A percentile compares a stretch with the other conserved stretches of the same genome.
Conservation (phyloP, 441 rosid species). For the Adansonia rubrostipa region DNA sequence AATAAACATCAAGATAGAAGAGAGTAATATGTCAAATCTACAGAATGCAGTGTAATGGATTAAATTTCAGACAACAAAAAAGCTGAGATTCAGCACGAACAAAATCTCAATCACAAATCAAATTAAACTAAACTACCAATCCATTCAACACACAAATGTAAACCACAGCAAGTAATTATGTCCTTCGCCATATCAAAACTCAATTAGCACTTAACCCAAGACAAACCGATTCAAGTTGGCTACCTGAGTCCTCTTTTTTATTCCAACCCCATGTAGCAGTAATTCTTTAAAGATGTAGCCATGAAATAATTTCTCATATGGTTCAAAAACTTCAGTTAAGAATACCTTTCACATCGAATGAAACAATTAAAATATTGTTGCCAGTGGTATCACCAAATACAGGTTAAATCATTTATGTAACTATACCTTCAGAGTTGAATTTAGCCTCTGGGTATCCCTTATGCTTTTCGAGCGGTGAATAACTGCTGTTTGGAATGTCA, state of each 20-base stretch:
- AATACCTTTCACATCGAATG: background rate
- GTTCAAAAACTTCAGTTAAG: constrained; percentile 7
- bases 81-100: background rate
- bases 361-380: constrained; percentile 12
- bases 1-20: background rate
- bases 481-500: constrained; percentile 44
- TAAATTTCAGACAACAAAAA: background rate
- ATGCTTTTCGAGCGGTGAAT: constrained; percentile 46
- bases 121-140: constrained; percentile 1
- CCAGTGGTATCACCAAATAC: background rate
- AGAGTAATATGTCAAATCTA: background rate
- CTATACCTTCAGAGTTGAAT: constrained; percentile 64
- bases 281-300: background rate
- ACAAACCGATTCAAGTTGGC: constrained; percentile 6
- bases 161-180: constrained; percentile 1
- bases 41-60: background rate
- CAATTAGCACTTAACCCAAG: background rate
- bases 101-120: background rate
- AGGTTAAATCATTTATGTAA: constrained; percentile 1
- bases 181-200: background rate
- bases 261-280: background rate
- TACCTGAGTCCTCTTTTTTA: background rate
- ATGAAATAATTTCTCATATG: background rate
- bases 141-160: background rate
- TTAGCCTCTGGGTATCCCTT: constrained; percentile 46